Evolutionary conservation across 2,329 filamentous ascomycete species (phyloP).

Genomic region (Aspergillus jensenii): DNA sequence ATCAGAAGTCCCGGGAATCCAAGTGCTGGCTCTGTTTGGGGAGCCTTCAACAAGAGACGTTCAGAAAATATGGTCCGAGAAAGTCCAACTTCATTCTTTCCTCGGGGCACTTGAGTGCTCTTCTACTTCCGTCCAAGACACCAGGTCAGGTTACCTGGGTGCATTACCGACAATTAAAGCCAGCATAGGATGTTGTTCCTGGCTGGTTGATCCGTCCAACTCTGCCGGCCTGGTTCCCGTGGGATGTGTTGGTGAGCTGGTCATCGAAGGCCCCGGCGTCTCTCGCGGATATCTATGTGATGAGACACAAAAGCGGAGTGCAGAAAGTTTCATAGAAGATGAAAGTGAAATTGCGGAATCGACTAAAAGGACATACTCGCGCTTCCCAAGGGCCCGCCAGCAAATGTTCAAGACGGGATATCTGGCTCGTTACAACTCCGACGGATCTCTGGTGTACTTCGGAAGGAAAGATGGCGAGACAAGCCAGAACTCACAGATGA

Average conservation of each 20-base stretch:
- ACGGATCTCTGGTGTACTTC: constrained; percentile 35
- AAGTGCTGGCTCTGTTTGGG: constrained; percentile 24
- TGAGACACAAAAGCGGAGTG: constrained; percentile 47
- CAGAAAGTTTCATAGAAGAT: constrained; percentile 52
- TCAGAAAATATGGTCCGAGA: constrained; percentile 5
- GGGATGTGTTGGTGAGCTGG: constrained; percentile 28
- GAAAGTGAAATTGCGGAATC: neutral
- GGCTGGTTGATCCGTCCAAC: constrained; percentile 35
- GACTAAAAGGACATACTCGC: neutral
- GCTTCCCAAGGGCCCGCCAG: neutral
- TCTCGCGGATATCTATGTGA: constrained; percentile 59
- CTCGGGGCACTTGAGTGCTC: constrained; percentile 29
- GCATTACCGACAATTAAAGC: constrained; percentile 22
- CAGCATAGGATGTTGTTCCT: constrained; percentile 26
- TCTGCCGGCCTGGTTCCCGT: constrained; percentile 33
- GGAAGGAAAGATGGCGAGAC: constrained; percentile 28
- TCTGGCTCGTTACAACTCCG: constrained; percentile 37
- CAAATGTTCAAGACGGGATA: constrained; percentile 40
- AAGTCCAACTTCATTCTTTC: constrained; percentile 22
- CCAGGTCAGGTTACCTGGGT: neutral
- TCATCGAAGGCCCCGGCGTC: constrained; percentile 47
- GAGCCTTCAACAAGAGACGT: neutral
- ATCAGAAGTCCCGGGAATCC: constrained; percentile 29
- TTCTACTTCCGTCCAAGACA: constrained; percentile 22
- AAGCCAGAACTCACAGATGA: neutral